Evolutionary conservation across 2,329 filamentous ascomycete species (phyloP).

Genomic region (Sordariomycetes sp.): DNA sequence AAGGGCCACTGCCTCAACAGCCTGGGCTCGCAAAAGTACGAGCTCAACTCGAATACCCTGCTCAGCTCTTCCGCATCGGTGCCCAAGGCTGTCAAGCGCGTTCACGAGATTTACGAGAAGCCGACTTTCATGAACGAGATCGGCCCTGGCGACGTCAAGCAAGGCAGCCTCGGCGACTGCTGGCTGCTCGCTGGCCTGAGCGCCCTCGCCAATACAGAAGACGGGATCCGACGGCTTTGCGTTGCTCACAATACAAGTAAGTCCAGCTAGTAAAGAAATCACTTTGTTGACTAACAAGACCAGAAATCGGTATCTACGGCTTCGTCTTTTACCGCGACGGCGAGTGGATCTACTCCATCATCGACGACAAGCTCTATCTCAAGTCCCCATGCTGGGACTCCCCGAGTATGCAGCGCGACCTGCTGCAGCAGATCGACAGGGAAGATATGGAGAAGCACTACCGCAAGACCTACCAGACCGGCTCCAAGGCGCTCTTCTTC

Average conservation of each 20-base stretch:
- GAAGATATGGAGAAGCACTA: conserved; percentile 65
- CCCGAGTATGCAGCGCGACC: conserved; percentile 61
- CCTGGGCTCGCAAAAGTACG: conserved; percentile 41
- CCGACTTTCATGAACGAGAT: conserved; percentile 59
- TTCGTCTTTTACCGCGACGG: conserved; percentile 86
- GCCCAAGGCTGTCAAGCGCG: conserved; percentile 68
- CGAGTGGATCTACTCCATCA: conserved; percentile 85
- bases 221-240: conserved; percentile 63
- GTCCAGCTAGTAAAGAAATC: conserved; percentile 9
- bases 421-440: conserved; percentile 67
- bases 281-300: conserved; percentile 6
- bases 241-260: conserved; percentile 60
- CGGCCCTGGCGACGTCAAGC: conserved; percentile 66
- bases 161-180: conserved; percentile 71
- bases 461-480: conserved; percentile 61
- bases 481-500: conserved; percentile 70
- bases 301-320: conserved; percentile 69
- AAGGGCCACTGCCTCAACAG: conserved; percentile 46
- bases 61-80: conserved; percentile 37
- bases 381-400: conserved; percentile 77
- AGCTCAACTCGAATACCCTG: conserved; percentile 35
- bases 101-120: conserved; percentile 66
- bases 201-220: conserved; percentile 64
- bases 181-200: conserved; percentile 76
- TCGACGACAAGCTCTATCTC: conserved; percentile 85